Conservation (phyloP, 176 grass and related monocot genomes). For the Cenchrus fungigraminus region DNA sequence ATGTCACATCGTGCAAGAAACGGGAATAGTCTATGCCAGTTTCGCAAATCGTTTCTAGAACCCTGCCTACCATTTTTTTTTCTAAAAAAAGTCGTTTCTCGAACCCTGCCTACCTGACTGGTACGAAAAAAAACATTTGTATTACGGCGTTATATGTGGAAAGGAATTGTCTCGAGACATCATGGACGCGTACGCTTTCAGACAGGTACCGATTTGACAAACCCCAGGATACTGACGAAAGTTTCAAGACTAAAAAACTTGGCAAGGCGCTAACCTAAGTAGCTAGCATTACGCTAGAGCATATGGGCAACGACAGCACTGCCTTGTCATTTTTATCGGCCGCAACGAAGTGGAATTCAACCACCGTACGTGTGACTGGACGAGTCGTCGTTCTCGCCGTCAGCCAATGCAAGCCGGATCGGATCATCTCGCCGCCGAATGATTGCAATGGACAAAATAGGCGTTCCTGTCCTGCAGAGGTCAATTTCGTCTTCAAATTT, state of each 20-base stretch:
- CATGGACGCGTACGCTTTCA: not conserved
- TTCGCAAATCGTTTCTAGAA: not conserved
- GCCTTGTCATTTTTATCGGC: slow-evolving; percentile 28
- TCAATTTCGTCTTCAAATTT: too few relatives aligned
- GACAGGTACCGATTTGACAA: slow-evolving; percentile 36
- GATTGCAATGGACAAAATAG: not conserved
- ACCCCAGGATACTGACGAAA: not conserved
- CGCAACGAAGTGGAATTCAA: slow-evolving; percentile 9
- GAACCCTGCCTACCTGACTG: not conserved
- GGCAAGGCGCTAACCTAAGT: not conserved
- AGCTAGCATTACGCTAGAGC: not conserved
- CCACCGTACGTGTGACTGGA: not conserved
- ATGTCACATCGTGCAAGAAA: not conserved
- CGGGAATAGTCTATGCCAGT: not conserved
- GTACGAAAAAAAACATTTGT: not conserved
- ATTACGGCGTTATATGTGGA: not conserved
- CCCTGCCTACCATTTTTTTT: not conserved
- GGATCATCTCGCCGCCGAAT: slow-evolving; percentile 20
- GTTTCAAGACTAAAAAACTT: not conserved
- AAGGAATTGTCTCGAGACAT: slow-evolving; percentile 24
- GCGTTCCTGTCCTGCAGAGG: too few relatives aligned
- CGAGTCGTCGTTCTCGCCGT: not conserved
- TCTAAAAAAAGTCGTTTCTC: not conserved
- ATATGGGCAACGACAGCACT: slow-evolving; percentile 2
- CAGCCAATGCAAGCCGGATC: not conserved